Percentiles rank a stretch among this genome's conserved stretches.
phyloP scores from a whole-genome alignment of 441 rosid genomes.

The Croton setiger region DNA sequence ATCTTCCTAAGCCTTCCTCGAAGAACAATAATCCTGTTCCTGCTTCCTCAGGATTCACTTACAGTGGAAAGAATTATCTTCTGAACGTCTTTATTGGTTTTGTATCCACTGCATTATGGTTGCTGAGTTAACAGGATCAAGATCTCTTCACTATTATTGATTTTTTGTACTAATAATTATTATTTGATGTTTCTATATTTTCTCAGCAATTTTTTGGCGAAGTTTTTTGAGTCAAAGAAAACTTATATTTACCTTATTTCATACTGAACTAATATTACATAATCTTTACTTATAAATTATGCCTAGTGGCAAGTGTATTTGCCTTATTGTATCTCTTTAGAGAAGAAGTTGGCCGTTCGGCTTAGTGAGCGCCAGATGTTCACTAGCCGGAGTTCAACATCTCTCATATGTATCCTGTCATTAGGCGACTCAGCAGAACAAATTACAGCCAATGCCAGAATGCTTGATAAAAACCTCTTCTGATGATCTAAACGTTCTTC shows the following conservation, averaged over 20 bases:
- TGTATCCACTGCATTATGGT: conserved; percentile 8
- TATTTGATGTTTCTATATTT: too few relatives aligned
- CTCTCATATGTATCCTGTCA: conserved; percentile 14
- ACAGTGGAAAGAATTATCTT: conserved; percentile 20
- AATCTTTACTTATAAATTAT: too few relatives aligned
- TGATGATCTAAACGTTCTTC: conserved; percentile 1
- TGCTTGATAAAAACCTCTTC: background rate
- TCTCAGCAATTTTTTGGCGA: too few relatives aligned
- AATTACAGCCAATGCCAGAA: conserved; percentile 13
- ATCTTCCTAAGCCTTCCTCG: conserved; percentile 39
- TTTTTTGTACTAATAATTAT: background rate
- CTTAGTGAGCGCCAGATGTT: background rate
- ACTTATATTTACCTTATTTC: too few relatives aligned
- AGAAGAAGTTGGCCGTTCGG: background rate
- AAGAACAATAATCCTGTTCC: conserved; percentile 53
- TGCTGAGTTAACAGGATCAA: conserved; percentile 4
- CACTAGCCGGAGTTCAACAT: background rate
- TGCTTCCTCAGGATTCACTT: conserved; percentile 28
- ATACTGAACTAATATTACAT: too few relatives aligned
- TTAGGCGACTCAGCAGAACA: conserved; percentile 16
- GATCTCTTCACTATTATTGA: too few relatives aligned
- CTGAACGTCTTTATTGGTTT: conserved; percentile 15
- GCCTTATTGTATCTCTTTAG: too few relatives aligned
- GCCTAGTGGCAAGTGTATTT: too few relatives aligned
- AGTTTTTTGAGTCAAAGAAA: too few relatives aligned